Percentiles rank a stretch among this genome's conserved stretches.
Evolutionary conservation across 164 flowering plant species (phyloP).

Genomic region (Cinnamomum chago): DNA sequence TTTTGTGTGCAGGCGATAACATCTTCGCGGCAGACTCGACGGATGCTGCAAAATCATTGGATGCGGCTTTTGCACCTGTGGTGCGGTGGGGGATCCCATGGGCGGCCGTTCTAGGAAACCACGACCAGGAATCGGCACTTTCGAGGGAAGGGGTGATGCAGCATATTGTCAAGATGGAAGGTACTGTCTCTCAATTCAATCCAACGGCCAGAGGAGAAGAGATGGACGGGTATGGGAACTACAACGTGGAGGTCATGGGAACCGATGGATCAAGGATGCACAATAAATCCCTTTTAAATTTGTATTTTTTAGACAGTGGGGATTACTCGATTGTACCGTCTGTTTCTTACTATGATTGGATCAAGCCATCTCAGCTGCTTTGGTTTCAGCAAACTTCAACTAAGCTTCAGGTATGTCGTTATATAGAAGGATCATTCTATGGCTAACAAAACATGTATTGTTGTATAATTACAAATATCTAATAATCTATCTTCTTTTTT

Average conservation of each 20-base stretch:
- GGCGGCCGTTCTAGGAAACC: conserved; percentile 96
- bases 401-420: conserved; percentile 50
- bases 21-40: conserved; percentile 64
- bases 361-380: conserved; percentile 80
- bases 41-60: conserved; percentile 57
- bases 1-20: conserved; percentile 57
- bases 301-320: conserved; percentile 90
- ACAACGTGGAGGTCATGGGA: conserved; percentile 77
- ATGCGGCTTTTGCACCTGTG: conserved; percentile 79
- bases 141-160: conserved; percentile 85
- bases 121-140: conserved; percentile 78
- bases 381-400: conserved; percentile 78
- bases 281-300: conserved; percentile 79
- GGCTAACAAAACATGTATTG: too few relatives aligned
- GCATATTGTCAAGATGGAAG: conserved; percentile 57
- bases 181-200: conserved; percentile 60
- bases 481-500: too few relatives aligned
- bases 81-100: conserved; percentile 69
- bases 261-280: conserved; percentile 44
- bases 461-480: too few relatives aligned
- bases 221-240: conserved; percentile 93
- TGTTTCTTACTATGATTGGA: conserved; percentile 85
- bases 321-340: conserved; percentile 80
- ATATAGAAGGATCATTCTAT: neutral
- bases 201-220: conserved; percentile 30